phyloP scores from a whole-genome alignment of 1,284 basidiomycete genomes.

The Marasmius oreades region DNA sequence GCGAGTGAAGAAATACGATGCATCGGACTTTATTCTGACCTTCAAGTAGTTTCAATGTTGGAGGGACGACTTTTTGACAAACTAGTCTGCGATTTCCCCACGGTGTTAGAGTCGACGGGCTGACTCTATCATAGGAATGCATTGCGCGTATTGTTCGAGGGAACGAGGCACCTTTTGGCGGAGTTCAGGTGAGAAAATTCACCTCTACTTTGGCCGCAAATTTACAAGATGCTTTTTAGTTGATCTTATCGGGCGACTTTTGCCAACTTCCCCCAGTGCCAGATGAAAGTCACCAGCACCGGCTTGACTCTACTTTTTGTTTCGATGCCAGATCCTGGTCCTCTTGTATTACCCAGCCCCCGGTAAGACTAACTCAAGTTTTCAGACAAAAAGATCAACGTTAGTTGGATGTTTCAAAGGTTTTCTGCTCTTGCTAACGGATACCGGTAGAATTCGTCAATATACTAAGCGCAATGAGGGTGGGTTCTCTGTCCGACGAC shows the following conservation, averaged over 20 bases:
- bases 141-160: slow-evolving; percentile 64
- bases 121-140: slow-evolving; percentile 26
- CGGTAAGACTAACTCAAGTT: slow-evolving; percentile 60
- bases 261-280: slow-evolving; percentile 91
- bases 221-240: slow-evolving; percentile 30
- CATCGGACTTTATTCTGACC: not conserved
- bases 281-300: slow-evolving; percentile 26
- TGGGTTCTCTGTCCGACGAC: slow-evolving; percentile 58
- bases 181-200: slow-evolving; percentile 67
- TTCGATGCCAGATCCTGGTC: slow-evolving; percentile 85
- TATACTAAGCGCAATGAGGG: slow-evolving; percentile 92
- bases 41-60: slow-evolving; percentile 82
- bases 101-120: not conserved
- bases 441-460: slow-evolving; percentile 67
- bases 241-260: slow-evolving; percentile 89
- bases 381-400: slow-evolving; percentile 66
- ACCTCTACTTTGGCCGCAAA: not conserved
- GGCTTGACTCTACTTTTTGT: slow-evolving; percentile 57
- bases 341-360: slow-evolving; percentile 44
- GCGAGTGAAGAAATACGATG: slow-evolving; percentile 36
- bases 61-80: slow-evolving; percentile 88
- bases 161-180: slow-evolving; percentile 73
- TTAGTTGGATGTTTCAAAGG: slow-evolving; percentile 20
- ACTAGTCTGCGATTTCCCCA: slow-evolving; percentile 38
- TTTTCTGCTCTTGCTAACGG: not conserved